phyloP scores from a whole-genome alignment of 2,329 filamentous ascomycete species.

The Alternaria infectoria region DNA sequence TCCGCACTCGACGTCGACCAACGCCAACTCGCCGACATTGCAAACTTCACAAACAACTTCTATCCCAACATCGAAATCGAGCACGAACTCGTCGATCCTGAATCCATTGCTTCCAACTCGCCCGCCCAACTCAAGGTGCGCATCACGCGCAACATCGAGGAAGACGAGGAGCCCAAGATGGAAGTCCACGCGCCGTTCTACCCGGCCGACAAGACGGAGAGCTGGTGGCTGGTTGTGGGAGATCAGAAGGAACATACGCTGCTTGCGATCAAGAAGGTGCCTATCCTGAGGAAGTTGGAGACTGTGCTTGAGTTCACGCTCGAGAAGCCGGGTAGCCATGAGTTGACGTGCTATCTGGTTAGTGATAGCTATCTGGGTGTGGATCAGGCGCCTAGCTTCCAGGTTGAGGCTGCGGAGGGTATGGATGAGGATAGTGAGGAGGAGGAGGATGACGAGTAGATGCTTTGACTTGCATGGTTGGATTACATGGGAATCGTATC shows the following conservation, averaged over 20 bases:
- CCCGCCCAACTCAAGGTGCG: constrained; percentile 83
- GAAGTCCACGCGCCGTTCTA: constrained; percentile 96
- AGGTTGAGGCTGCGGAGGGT: constrained; percentile 82
- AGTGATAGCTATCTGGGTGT: constrained; percentile 97
- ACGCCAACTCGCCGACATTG: constrained; percentile 84
- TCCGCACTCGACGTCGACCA: constrained; percentile 80
- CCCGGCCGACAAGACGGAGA: constrained; percentile 89
- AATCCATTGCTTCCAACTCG: constrained; percentile 78
- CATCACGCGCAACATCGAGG: constrained; percentile 81
- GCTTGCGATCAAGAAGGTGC: constrained; percentile 92
- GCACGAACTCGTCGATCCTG: constrained; percentile 82
- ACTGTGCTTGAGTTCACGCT: constrained; percentile 88
- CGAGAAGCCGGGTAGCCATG: constrained; percentile 80
- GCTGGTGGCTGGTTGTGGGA: constrained; percentile 97
- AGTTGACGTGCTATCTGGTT: constrained; percentile 92
- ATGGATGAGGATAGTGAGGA: constrained; percentile 95
- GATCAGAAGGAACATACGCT: constrained; percentile 88
- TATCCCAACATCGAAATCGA: constrained; percentile 95
- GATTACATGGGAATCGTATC: neutral
- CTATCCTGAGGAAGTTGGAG: constrained; percentile 78
- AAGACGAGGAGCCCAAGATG: constrained; percentile 74
- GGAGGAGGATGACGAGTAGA: constrained; percentile 62
- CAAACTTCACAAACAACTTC: constrained; percentile 92
- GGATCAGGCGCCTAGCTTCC: constrained; percentile 92
- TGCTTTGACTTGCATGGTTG: neutral